Percentiles rank a stretch among this genome's conserved stretches.
phyloP scores from a whole-genome alignment of 2,329 filamentous ascomycete genomes.

The Pestalotiopsis fici region DNA sequence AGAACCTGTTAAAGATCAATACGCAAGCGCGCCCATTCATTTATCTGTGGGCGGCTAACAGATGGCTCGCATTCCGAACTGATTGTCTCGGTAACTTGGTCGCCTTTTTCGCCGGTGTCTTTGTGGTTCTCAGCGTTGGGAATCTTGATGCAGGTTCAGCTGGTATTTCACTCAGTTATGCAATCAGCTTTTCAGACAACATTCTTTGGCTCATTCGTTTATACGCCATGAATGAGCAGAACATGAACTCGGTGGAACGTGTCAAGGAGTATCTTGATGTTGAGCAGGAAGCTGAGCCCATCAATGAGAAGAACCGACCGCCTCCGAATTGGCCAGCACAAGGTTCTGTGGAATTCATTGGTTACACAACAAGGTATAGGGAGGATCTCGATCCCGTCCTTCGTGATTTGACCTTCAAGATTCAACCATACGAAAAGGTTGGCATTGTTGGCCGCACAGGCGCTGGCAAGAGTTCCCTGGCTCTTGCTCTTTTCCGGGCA shows the following conservation, averaged over 20 bases:
- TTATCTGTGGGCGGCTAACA: conserved; percentile 93
- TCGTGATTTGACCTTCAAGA: conserved; percentile 81
- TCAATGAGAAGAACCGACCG: conserved; percentile 79
- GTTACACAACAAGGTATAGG: conserved; percentile 88
- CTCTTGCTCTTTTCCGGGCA: conserved; percentile 89
- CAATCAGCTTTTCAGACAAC: conserved; percentile 95
- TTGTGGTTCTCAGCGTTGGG: conserved; percentile 82
- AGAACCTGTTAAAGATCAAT: conserved; percentile 88
- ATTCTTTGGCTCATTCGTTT: conserved; percentile 94
- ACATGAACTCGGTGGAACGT: conserved; percentile 98
- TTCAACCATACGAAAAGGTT: conserved; percentile 85
- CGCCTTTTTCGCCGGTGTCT: conserved; percentile 89
- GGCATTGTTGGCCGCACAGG: conserved; percentile 95
- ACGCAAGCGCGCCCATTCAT: conserved; percentile 91
- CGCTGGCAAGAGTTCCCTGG: conserved; percentile 93
- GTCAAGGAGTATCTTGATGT: conserved; percentile 97
- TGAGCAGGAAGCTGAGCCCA: conserved; percentile 82
- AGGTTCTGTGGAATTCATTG: conserved; percentile 83
- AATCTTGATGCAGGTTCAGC: conserved; percentile 87
- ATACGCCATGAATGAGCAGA: conserved; percentile 95
- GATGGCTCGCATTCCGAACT: conserved; percentile 92
- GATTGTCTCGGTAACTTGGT: conserved; percentile 90
- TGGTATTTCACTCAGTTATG: conserved; percentile 92
- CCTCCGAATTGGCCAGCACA: conserved; percentile 80
- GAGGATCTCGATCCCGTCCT: conserved; percentile 86